Evolutionary conservation across 257 asterid species (phyloP).

Genomic region (Misopates orontium): DNA sequence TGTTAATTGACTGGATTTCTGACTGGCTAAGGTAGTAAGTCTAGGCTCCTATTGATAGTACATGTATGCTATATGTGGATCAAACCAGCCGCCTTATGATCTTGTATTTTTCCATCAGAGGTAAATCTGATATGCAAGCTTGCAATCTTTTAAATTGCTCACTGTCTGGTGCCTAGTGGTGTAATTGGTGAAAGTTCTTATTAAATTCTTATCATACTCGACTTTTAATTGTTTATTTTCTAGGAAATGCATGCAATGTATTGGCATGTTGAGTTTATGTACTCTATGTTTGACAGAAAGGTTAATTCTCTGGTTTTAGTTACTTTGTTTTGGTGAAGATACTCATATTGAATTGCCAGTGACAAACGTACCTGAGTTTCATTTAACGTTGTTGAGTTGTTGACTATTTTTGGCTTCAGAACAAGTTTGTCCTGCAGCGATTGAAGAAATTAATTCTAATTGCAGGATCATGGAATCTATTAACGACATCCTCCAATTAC

Average conservation of each 20-base stretch:
- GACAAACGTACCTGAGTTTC: neutral
- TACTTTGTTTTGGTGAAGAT: constrained; percentile 15
- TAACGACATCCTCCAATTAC: constrained; percentile 57
- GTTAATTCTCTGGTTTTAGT: constrained; percentile 5
- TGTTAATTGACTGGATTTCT: neutral
- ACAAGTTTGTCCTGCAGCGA: constrained; percentile 11
- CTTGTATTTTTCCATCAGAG: constrained; percentile 1
- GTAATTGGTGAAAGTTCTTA: neutral
- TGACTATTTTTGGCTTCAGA: constrained; percentile 1
- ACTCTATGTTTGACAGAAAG: too few relatives aligned
- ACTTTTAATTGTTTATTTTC: neutral
- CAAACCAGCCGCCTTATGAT: neutral
- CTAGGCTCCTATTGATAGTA: neutral
- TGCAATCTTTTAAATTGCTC: neutral
- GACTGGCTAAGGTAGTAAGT: constrained; percentile 3
- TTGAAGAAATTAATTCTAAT: constrained; percentile 28
- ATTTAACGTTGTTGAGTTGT: constrained; percentile 13
- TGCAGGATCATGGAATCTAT: constrained; percentile 96
- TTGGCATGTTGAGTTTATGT: neutral
- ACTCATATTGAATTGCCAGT: constrained; percentile 25
- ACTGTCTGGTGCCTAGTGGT: constrained; percentile 8
- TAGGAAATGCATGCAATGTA: constrained; percentile 1
- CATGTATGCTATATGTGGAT: neutral
- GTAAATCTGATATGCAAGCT: constrained; percentile 5
- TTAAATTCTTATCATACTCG: constrained; percentile 5